Evolutionary conservation across 2,329 filamentous ascomycete genomes (phyloP).

Genomic region (Daldinia sp.): DNA sequence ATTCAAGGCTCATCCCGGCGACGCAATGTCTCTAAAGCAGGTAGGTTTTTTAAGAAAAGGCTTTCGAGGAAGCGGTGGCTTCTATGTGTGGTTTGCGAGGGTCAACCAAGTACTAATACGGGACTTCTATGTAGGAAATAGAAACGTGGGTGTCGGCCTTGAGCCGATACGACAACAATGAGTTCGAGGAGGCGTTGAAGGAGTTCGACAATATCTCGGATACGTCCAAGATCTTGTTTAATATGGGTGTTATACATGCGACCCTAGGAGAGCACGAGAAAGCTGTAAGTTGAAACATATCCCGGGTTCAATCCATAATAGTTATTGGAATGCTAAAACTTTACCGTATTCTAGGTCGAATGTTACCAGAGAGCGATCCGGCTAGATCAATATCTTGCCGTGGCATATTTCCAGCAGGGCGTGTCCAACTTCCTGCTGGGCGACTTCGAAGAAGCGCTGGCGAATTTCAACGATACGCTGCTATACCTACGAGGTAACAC

Average conservation of each 20-base stretch:
- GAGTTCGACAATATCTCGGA: slow-evolving; percentile 90
- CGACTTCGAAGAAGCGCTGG: slow-evolving; percentile 95
- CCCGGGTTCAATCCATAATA: no score
- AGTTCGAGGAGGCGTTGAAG: slow-evolving; percentile 89
- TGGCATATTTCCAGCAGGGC: slow-evolving; percentile 98
- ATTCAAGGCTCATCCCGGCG: slow-evolving; percentile 37
- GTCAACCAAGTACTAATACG: slow-evolving; percentile 17
- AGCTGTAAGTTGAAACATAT: slow-evolving; percentile 73
- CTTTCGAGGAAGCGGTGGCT: neutral
- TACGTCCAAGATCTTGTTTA: slow-evolving; percentile 98
- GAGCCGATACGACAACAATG: slow-evolving; percentile 93
- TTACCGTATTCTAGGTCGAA: slow-evolving; percentile 74
- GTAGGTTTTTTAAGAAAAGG: slow-evolving; percentile 36
- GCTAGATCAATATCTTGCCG: slow-evolving; percentile 93
- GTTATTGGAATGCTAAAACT: slow-evolving; percentile 38
- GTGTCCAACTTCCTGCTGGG: slow-evolving; percentile 98
- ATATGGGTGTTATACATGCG: slow-evolving; percentile 97
- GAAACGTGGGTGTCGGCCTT: slow-evolving; percentile 97
- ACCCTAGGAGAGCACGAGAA: slow-evolving; percentile 95
- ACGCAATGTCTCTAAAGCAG: slow-evolving; percentile 53
- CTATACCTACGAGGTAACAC: slow-evolving; percentile 95
- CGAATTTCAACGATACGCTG: slow-evolving; percentile 98
- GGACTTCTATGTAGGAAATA: slow-evolving; percentile 78
- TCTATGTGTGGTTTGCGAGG: neutral
- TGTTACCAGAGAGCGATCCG: slow-evolving; percentile 92